These are phyloP conservation scores for Penstemon barbatus DNA, from an alignment of 257 asterid species.

Conservation along the genomic window DNA sequence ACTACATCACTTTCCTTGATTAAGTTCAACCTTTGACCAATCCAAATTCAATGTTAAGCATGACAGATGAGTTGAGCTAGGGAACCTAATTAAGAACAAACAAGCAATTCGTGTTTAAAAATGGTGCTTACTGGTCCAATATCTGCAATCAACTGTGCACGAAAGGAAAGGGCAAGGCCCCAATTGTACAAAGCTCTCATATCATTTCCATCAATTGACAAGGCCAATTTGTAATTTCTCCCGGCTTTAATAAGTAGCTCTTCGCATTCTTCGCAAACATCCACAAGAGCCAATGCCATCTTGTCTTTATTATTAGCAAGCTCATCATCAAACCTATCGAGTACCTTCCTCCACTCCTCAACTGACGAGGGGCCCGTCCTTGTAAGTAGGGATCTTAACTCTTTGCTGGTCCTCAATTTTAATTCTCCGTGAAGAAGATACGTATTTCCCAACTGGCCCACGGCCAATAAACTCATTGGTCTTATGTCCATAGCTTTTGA, in stretches of 20 bases:
- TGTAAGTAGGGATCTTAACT: constrained; percentile 62
- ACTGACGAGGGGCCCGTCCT: constrained; percentile 35
- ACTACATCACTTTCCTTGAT: not conserved
- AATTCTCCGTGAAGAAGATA: constrained; percentile 93
- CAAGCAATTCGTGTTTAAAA: constrained; percentile 3
- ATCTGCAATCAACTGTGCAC: constrained; percentile 90
- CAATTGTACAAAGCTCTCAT: constrained; percentile 84
- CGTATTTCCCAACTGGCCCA: constrained; percentile 80
- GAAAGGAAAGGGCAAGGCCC: constrained; percentile 90
- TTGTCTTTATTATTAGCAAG: constrained; percentile 43
- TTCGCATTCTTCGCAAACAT: constrained; percentile 85
- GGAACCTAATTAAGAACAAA: constrained; percentile 7
- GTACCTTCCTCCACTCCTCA: constrained; percentile 36
- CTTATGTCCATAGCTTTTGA: constrained; percentile 70
- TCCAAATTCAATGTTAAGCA: constrained; percentile 13
- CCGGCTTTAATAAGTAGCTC: constrained; percentile 83
- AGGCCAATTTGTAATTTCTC: constrained; percentile 71
- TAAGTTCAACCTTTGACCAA: constrained; percentile 4
- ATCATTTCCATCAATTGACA: constrained; percentile 86
- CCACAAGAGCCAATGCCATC: constrained; percentile 54
- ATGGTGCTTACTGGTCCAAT: constrained; percentile 76
- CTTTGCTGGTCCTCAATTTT: constrained; percentile 63
- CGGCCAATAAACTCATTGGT: constrained; percentile 91
- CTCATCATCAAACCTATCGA: constrained; percentile 35
- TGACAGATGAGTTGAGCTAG: constrained; percentile 19